These are phyloP conservation scores for Sindora glabra DNA, from an alignment of 306 rosid species.

Conservation along the genomic window DNA sequence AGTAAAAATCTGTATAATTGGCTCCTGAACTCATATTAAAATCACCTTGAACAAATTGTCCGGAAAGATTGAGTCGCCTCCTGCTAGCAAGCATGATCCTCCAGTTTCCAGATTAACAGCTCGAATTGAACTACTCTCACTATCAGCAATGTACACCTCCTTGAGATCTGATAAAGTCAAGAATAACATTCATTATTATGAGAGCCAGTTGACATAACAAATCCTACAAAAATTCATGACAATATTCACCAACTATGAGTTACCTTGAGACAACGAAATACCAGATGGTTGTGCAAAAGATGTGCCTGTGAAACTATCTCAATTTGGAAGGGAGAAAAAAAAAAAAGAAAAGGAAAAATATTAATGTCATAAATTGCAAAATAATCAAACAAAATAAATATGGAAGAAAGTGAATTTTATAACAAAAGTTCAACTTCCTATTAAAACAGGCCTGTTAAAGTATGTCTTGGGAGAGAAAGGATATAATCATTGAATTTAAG, in stretches of 20 bases:
- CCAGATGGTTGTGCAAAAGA: conserved; percentile 98
- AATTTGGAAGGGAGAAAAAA: conserved; percentile 5
- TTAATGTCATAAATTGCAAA: conserved; percentile 1
- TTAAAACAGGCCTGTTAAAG: no score
- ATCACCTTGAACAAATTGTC: conserved; percentile 84
- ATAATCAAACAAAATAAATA: conserved; percentile 2
- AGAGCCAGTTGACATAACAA: neutral
- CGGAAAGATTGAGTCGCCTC: conserved; percentile 75
- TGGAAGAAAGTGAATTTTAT: neutral
- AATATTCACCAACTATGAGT: conserved; percentile 11
- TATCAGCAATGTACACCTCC: conserved; percentile 78
- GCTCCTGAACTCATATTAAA: conserved; percentile 10
- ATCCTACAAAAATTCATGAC: conserved; percentile 4
- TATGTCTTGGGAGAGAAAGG: no score
- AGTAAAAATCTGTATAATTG: neutral
- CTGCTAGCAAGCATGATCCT: conserved; percentile 81
- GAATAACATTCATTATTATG: conserved; percentile 2
- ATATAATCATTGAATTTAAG: no score
- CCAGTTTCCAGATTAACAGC: conserved; percentile 70
- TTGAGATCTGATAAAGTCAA: conserved; percentile 41
- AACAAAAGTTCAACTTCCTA: no score
- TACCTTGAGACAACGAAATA: conserved; percentile 85
- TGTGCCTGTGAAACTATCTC: conserved; percentile 64
- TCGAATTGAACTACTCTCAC: conserved; percentile 98
- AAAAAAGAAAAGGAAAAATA: conserved; percentile 1